Evolutionary conservation across 2,329 filamentous ascomycete genomes (phyloP).

Genomic region (Pseudogymnoascus sp.): DNA sequence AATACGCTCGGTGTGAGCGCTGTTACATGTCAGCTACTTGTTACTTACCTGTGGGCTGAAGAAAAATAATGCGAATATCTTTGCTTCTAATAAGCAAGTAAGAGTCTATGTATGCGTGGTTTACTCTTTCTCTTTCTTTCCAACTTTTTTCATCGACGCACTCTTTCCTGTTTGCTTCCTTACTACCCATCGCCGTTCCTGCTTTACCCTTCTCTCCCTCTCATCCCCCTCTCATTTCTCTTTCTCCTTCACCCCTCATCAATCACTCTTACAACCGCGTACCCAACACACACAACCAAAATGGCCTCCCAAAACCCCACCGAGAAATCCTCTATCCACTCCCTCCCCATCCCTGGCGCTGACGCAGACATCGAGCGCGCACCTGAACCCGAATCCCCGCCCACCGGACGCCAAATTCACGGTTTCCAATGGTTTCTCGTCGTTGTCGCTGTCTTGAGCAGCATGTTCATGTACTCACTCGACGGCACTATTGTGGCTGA

Average conservation of each 20-base stretch:
- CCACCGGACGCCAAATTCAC: background rate
- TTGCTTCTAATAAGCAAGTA: background rate
- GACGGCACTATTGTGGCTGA: conserved; percentile 21
- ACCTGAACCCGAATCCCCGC: background rate
- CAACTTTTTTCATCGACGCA: background rate
- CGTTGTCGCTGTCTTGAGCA: conserved; percentile 39
- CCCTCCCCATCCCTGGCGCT: background rate
- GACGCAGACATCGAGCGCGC: background rate
- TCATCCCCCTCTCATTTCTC: background rate
- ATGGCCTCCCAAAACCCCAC: background rate
- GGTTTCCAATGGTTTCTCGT: conserved; percentile 44
- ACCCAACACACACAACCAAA: background rate
- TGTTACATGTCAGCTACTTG: background rate
- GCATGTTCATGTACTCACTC: conserved; percentile 13
- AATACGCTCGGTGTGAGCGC: background rate
- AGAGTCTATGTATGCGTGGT: background rate
- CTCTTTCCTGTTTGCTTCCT: background rate
- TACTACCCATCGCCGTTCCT: background rate
- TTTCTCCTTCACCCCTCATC: background rate
- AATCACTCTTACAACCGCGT: background rate
- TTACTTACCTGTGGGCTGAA: background rate
- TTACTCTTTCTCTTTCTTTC: background rate
- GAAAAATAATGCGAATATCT: background rate
- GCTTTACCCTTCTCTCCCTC: background rate
- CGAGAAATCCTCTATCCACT: background rate